Conservation (phyloP, 495 filamentous ascomycete genomes). For the Lichenothelia convexa region DNA sequence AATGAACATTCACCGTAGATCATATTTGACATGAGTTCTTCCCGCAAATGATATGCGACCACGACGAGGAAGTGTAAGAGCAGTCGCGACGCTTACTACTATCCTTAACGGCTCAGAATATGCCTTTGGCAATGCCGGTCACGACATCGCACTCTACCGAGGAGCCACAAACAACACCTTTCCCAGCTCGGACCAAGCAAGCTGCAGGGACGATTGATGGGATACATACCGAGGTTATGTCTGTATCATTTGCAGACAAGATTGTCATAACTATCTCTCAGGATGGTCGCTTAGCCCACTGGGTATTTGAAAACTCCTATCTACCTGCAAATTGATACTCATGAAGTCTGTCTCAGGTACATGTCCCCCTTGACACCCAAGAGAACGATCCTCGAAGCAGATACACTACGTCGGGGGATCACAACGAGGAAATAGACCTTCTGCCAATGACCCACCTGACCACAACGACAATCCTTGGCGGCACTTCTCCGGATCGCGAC, state of each 20-base stretch:
- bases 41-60: no score
- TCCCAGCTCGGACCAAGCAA: slow-evolving; percentile 58
- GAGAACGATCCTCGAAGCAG: slow-evolving; percentile 30
- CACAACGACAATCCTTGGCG: slow-evolving; percentile 77
- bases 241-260: slow-evolving; percentile 67
- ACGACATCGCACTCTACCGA: no score
- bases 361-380: slow-evolving; percentile 61
- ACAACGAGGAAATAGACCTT: slow-evolving; percentile 35
- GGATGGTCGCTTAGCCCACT: slow-evolving; percentile 71
- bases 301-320: slow-evolving; percentile 34
- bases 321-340: neutral
- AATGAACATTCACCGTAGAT: no score
- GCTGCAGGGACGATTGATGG: slow-evolving; percentile 44
- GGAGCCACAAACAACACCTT: no score
- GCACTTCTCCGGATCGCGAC: slow-evolving; percentile 58
- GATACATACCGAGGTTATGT: slow-evolving; percentile 50
- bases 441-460: slow-evolving; percentile 68
- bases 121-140: no score
- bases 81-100: no score
- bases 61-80: no score
- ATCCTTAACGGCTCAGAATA: no score
- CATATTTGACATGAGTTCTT: no score
- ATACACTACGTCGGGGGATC: slow-evolving; percentile 32
- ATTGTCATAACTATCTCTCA: slow-evolving; percentile 84
- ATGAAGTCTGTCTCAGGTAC: slow-evolving; percentile 40